phyloP scores from a whole-genome alignment of 2,329 filamentous ascomycete genomes.

The Sclerotinia glacialis region DNA sequence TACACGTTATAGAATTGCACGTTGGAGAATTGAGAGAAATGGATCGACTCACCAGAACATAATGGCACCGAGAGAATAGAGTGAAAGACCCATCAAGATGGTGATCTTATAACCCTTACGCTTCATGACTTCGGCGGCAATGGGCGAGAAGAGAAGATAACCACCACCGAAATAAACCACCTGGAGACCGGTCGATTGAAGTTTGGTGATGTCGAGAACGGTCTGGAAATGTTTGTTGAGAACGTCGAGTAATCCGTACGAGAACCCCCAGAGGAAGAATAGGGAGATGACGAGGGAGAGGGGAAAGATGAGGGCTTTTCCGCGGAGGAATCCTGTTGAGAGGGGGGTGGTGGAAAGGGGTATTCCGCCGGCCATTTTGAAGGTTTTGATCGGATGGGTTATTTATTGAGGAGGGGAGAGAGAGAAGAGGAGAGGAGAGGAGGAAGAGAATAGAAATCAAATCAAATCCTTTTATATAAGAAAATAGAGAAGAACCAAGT shows the following conservation, averaged over 20 bases:
- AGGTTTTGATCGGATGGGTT: background rate
- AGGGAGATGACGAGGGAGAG: conserved; percentile 65
- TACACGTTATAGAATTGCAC: no score
- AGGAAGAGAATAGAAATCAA: background rate
- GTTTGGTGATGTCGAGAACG: conserved; percentile 57
- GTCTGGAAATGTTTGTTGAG: conserved; percentile 70
- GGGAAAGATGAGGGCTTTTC: conserved; percentile 46
- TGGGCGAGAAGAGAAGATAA: conserved; percentile 65
- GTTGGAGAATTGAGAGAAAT: background rate
- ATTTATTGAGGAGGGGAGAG: background rate
- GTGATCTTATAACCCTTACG: conserved; percentile 73
- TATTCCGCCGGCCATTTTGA: conserved; percentile 45
- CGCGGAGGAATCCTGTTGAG: conserved; percentile 43
- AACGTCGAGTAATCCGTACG: conserved; percentile 79
- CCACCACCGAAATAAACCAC: conserved; percentile 69
- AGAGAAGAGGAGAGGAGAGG: background rate
- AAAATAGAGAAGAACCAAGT: background rate
- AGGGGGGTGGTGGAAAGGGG: conserved; percentile 42
- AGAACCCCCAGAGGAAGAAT: conserved; percentile 86
- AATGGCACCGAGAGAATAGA: conserved; percentile 69
- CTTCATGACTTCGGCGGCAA: conserved; percentile 70
- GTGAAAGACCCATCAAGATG: conserved; percentile 70
- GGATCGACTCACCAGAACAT: conserved; percentile 13
- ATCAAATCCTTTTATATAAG: background rate
- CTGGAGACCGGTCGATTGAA: conserved; percentile 66